Conservation (phyloP, 257 asterid species). For the Jaltomata sinuosa region DNA sequence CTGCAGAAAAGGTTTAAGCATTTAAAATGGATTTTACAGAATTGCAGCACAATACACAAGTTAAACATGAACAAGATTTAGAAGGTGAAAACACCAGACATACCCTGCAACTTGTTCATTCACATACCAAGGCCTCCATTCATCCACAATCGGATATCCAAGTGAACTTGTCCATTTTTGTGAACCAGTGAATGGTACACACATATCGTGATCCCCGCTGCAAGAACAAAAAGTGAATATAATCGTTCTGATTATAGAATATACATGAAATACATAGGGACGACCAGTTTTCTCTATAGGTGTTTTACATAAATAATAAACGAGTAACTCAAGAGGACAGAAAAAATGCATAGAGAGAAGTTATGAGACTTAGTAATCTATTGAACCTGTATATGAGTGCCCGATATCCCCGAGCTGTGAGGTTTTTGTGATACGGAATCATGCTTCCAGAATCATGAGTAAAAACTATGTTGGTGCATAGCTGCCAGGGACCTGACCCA, state of each 20-base stretch:
- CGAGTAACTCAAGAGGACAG: background rate
- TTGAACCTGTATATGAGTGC: slow-evolving; percentile 71
- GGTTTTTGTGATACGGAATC: slow-evolving; percentile 86
- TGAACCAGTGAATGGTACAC: slow-evolving; percentile 83
- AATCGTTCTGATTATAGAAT: background rate
- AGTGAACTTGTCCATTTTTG: slow-evolving; percentile 81
- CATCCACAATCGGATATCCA: slow-evolving; percentile 60
- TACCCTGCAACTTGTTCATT: slow-evolving; percentile 81
- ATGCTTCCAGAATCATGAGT: slow-evolving; percentile 83
- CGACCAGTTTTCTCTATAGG: background rate
- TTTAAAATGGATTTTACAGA: background rate
- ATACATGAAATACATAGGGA: background rate
- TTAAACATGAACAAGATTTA: background rate
- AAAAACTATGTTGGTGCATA: slow-evolving; percentile 51
- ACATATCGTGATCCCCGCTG: slow-evolving; percentile 98
- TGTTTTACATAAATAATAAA: background rate
- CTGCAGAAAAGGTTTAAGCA: slow-evolving; percentile 23
- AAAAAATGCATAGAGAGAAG: background rate
- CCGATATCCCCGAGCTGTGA: slow-evolving; percentile 66
- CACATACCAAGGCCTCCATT: slow-evolving; percentile 78
- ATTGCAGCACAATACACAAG: background rate
- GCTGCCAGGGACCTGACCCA: slow-evolving; percentile 47
- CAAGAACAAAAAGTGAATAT: background rate
- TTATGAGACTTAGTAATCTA: background rate
- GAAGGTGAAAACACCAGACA: background rate